Percentiles rank a stretch among this genome's conserved stretches.
Evolutionary conservation across 768 basidiomycete genomes (phyloP).

Genomic region (Cubamyces lactineus): DNA sequence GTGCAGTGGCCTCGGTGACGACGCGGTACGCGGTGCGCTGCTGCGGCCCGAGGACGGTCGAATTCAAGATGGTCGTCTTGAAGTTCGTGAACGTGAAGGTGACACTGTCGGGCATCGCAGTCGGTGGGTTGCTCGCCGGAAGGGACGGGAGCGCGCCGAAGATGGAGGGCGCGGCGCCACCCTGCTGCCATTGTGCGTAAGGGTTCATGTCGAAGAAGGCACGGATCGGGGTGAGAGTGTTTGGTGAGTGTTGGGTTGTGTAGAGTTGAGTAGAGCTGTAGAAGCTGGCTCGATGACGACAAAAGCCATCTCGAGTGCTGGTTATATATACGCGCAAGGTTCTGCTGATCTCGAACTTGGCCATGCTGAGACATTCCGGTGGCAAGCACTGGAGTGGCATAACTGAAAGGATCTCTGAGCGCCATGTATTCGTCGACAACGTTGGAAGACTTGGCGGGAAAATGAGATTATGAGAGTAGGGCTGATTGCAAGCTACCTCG

Average conservation of each 20-base stretch:
- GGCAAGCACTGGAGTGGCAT: neutral
- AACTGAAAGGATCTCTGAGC: neutral
- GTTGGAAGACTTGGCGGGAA: neutral
- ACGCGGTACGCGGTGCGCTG: constrained; percentile 52
- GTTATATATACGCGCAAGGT: constrained; percentile 11
- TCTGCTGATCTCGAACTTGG: neutral
- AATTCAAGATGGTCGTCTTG: constrained; percentile 57
- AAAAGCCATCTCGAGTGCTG: neutral
- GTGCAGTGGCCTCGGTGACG: constrained; percentile 51
- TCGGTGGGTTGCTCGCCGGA: constrained; percentile 34
- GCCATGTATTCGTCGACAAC: neutral
- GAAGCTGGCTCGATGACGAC: constrained; percentile 5
- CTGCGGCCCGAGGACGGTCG: constrained; percentile 53
- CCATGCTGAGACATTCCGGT: constrained; percentile 4
- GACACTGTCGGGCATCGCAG: constrained; percentile 37
- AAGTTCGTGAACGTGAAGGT: constrained; percentile 55
- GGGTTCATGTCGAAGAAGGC: constrained; percentile 28
- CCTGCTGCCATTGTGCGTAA: constrained; percentile 30
- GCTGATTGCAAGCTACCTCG: constrained; percentile 5
- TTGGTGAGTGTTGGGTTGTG: constrained; percentile 5
- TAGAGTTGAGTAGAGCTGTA: neutral
- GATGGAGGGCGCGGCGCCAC: constrained; percentile 49
- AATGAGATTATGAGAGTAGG: neutral
- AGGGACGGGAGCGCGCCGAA: constrained; percentile 65
- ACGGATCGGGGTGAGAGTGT: neutral